A percentile compares a stretch with the other conserved stretches of the same genome.
These are phyloP conservation scores for Euphorbia schlechtendalii DNA, from an alignment of 441 rosid genomes.

Conservation along the genomic window DNA sequence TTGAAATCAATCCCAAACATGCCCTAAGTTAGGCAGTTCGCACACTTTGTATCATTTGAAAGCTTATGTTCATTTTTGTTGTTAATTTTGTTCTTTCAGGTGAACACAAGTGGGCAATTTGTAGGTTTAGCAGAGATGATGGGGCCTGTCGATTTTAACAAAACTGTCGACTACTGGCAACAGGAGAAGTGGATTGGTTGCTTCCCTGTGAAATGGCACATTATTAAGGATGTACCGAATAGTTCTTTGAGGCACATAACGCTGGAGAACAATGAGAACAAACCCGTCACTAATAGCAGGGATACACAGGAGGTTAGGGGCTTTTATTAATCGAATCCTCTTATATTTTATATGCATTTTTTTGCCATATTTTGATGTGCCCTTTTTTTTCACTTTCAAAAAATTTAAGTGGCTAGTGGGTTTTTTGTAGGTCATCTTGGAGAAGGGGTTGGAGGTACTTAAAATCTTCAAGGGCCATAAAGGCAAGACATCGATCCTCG, in stretches of 20 bases:
- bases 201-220: constrained; percentile 90
- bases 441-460: constrained; percentile 57
- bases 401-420: constrained; percentile 7
- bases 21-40: background rate
- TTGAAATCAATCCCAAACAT: too few species aligned
- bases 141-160: constrained; percentile 80
- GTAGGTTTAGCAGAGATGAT: constrained; percentile 93
- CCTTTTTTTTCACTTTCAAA: background rate
- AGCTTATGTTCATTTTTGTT: background rate
- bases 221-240: constrained; percentile 90
- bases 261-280: constrained; percentile 90
- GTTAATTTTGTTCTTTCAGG: constrained; percentile 32
- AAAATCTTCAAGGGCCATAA: constrained; percentile 64
- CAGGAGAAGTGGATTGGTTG: constrained; percentile 98
- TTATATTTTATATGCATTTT: background rate
- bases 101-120: constrained; percentile 92
- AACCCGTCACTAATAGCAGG: constrained; percentile 95
- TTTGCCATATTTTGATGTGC: background rate
- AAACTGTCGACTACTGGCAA: constrained; percentile 83
- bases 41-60: background rate
- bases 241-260: constrained; percentile 77
- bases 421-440: constrained; percentile 50
- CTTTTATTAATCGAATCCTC: background rate
- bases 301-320: constrained; percentile 89
- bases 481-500: constrained; percentile 70